These are phyloP conservation scores for Penicillium pulvis DNA, from an alignment of 495 filamentous ascomycete genomes.

Conservation along the genomic window DNA sequence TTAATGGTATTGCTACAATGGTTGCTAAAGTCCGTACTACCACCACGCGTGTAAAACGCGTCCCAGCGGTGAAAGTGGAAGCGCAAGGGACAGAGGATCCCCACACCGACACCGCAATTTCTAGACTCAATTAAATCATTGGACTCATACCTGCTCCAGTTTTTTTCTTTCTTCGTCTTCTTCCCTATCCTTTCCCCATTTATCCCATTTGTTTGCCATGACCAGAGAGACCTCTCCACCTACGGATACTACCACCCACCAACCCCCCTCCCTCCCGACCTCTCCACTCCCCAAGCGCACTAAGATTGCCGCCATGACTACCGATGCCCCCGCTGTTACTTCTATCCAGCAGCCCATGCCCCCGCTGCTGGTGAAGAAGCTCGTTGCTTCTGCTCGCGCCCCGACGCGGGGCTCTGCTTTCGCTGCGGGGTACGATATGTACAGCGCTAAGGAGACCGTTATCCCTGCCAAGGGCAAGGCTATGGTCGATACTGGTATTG, in stretches of 20 bases:
- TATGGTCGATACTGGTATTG: slow-evolving; percentile 86
- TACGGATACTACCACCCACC: slow-evolving; percentile 37
- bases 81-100: slow-evolving; percentile 25
- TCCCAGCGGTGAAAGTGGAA: slow-evolving; percentile 35
- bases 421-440: slow-evolving; percentile 92
- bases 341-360: slow-evolving; percentile 49
- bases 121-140: not conserved
- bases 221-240: slow-evolving; percentile 52
- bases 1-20: not conserved
- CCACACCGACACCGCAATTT: slow-evolving; percentile 28
- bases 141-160: slow-evolving; percentile 5
- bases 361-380: slow-evolving; percentile 81
- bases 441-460: slow-evolving; percentile 68
- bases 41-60: slow-evolving; percentile 3
- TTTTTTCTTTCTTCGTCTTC: slow-evolving; percentile 2
- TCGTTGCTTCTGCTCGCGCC: slow-evolving; percentile 67
- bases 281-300: slow-evolving; percentile 69
- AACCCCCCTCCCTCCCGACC: slow-evolving; percentile 58
- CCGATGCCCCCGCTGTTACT: slow-evolving; percentile 35
- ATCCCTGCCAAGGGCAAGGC: slow-evolving; percentile 83
- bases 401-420: slow-evolving; percentile 88
- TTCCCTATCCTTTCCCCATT: slow-evolving; percentile 7
- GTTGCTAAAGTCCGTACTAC: slow-evolving; percentile 8
- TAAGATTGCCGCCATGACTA: slow-evolving; percentile 42
- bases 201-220: slow-evolving; percentile 45